Evolutionary conservation across 2,329 filamentous ascomycete species (phyloP).

Genomic region (Elsinoe fawcettii): DNA sequence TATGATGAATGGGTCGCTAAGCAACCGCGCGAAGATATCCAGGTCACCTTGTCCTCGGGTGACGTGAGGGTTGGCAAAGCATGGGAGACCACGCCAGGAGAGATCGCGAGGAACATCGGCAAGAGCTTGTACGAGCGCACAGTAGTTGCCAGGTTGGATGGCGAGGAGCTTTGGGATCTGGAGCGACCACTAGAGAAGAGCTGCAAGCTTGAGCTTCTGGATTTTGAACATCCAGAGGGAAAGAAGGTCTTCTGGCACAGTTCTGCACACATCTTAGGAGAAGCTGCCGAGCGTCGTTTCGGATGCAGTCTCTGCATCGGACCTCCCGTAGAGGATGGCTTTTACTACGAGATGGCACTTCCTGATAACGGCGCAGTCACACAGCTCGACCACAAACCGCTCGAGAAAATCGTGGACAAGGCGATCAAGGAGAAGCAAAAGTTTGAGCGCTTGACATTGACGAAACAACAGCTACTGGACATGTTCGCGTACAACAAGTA

Average conservation of each 20-base stretch:
- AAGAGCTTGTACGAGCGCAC: conserved; percentile 80
- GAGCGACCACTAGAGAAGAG: conserved; percentile 81
- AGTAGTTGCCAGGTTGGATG: conserved; percentile 79
- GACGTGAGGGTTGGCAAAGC: conserved; percentile 65
- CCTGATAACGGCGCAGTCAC: conserved; percentile 64
- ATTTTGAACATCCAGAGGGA: conserved; percentile 68
- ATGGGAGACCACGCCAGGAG: conserved; percentile 83
- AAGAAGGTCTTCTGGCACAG: conserved; percentile 98
- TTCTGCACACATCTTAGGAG: conserved; percentile 89
- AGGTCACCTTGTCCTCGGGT: conserved; percentile 65
- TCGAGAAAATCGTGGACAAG: conserved; percentile 71
- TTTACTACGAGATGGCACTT: conserved; percentile 95
- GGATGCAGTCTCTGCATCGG: conserved; percentile 91
- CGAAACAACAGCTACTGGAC: conserved; percentile 83
- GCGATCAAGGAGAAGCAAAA: conserved; percentile 96
- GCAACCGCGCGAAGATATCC: conserved; percentile 67
- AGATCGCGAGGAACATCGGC: conserved; percentile 69
- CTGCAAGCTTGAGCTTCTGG: conserved; percentile 75
- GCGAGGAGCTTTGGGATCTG: conserved; percentile 82
- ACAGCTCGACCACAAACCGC: conserved; percentile 70
- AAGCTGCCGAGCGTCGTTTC: conserved; percentile 83
- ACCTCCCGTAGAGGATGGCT: conserved; percentile 81
- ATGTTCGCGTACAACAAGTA: conserved; percentile 99
- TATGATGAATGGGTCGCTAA: conserved; percentile 66
- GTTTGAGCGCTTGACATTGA: conserved; percentile 81